Evolutionary conservation across 306 rosid species (phyloP), one percentile per base, ranked within the genome.

Genomic region (Corylus avellana): DNA sequence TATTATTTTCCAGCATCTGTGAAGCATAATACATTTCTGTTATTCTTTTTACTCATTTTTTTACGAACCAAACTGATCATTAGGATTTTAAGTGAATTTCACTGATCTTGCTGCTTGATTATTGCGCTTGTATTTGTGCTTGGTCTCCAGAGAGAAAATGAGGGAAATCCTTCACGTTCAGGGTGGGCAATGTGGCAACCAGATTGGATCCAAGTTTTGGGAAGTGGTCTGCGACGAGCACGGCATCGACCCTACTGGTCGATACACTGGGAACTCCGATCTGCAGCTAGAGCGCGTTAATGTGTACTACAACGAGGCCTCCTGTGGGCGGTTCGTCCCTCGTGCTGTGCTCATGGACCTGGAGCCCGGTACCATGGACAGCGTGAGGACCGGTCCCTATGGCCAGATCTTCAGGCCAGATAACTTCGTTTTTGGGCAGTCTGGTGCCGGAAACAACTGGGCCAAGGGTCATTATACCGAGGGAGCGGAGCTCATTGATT

Each of bases 171-270:
- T 67, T 67, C 72, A 67, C 72, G 2, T 67, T 67, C 72, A 67
- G 29, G 72, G 29, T 1, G 72, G 72, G 2, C 72, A 67, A 67
- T 67, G 72, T 13, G 72, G 72, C 25, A 67, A 67, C n/a, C 72
- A 67, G 17, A 67, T 67, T 10, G 72, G 72, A 67, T 67, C 72
- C 25, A 67, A 67, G 51, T 67, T 67, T 22, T 67, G 72, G 72
- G 72, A 67, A 67, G 72, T 67, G 7, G 29, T 67, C 25, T 67
- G 72, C 72, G 72, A 67, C 8, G 72, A 67, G 72, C 72, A 67
- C 3, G 51, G 51, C 32, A 67, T 67, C 49, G 51, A 67, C 72
- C 72, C 72, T 1, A 42, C 72, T 4, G 72, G 72, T 12, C 46
- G 51, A 3, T 67, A 67, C 72, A 67, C 51, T 0, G 72, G 72